Base-by-base conservation (phyloP, 2,329 filamentous ascomycete genomes). In the Xylariaceae sp. region DNA sequence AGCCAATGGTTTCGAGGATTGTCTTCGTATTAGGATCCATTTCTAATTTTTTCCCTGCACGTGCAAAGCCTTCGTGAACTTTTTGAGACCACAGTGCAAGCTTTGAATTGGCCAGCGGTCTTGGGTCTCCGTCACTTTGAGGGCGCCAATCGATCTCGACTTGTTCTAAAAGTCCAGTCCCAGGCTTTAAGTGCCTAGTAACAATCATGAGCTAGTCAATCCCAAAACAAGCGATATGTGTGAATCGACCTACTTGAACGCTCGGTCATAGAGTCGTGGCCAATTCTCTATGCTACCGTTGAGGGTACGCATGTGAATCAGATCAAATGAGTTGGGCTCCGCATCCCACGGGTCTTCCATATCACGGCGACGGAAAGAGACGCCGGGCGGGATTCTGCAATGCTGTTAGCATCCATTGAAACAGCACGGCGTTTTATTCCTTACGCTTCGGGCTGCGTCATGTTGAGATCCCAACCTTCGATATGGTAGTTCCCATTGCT, bases 121-220 rank as follows among this genome's bases (percentile, higher is more conserved):
- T 59, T 3, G 74, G 65, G 42, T 81, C 80, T 67, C 89, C 85
- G 63, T 91, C 87, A 69, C 85, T 88, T 55, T 84, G 84, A 15
- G 91, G 90, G 52, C 82, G 78, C 74, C 89, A 89, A 73, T 97
- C 91, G 57, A 97, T 88, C 72, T 97, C 93, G 52, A 96, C 84
- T 66, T 96, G 91, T 74, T 97, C 92, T 57, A 97, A 81, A 70
- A 81, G 83, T 56, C 92, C 93, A 47, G 78, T 81, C 1, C 87
- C 87, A 1, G 91, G 90, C 67, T 85, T 86, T 30, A 97, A 80
- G 70, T 95, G 89, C 56, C 88, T 91, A 64, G 15, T 13, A 18
- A n/a, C 65, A 62, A 56, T 13, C 4, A 30, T 62, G 53, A 58
- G 58, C 9, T 39, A 15, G 18, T 34, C 18, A 7, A 50, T 9